Base-by-base conservation (phyloP, 2,329 filamentous ascomycete species). In the Anisogramma anomala region DNA sequence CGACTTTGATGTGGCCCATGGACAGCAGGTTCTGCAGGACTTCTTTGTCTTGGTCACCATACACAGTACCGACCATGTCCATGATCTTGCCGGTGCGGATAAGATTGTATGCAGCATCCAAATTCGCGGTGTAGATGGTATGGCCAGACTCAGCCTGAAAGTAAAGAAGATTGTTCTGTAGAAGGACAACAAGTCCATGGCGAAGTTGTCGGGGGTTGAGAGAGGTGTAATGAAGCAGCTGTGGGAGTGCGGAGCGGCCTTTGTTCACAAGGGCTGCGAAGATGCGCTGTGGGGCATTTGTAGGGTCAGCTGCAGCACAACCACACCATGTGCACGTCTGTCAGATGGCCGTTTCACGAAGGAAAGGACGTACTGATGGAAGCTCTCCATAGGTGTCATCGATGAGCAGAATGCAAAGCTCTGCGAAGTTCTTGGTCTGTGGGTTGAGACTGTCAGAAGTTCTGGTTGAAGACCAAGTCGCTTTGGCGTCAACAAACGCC, bases 361-460 rank as follows among this genome's bases (percentile, higher is more conserved):
- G 26, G 31, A 20, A 35, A 27, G 23, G 39, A 67, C 82, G 55
- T 82, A 95, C 89, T 58, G 86, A 85, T 48, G 87, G 86, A 45
- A 96, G 77, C 65, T 94, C 84, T 57, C 91, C 91, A 61, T 91
- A 89, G 45, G 84, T 72, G 59, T 95, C 87, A 58, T 87, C 79
- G 49, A 96, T 81, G 49, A 95, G 74, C 58, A 94, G 78, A 67
- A 81, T 76, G 69, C 86, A 94, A 57, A 96, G 84, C 74, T 95
- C 85, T 56, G 82, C 78, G 52, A 83, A 72, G 59, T 83, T 75
- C 67, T 86, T 78, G 47, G 76, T 77, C 77, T 81, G 49, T 18
- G 25, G 3, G n/a, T 14, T 17, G 14, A 17, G 17, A 3, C 7
- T 27, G 41, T 43, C 26, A 43, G 41, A n/a, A n/a, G n/a, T n/a